Evolutionary conservation across 176 grass and related monocot genomes (phyloP).

Genomic region (Cocos nucifera): DNA sequence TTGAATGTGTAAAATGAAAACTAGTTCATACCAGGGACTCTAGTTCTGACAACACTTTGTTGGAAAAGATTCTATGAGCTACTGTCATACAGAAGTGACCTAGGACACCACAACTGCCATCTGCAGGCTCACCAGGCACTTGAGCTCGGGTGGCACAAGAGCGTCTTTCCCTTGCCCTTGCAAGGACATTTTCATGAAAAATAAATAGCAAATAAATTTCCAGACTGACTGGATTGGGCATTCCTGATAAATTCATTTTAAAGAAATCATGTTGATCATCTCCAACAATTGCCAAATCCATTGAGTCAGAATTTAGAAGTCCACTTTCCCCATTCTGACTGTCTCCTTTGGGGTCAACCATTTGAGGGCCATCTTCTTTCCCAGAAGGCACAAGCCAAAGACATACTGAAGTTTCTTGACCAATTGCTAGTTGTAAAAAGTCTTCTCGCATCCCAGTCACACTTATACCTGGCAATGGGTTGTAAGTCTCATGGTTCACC

Average conservation of each 20-base stretch:
- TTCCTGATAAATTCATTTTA: constrained; percentile 21
- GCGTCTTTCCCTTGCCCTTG: constrained; percentile 43
- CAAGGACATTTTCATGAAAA: constrained; percentile 61
- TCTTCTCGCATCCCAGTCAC: constrained; percentile 88
- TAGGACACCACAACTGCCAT: constrained; percentile 30
- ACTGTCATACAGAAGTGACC: constrained; percentile 72
- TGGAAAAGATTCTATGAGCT: constrained; percentile 82
- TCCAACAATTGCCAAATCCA: constrained; percentile 13
- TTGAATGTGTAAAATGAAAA: constrained; percentile 6
- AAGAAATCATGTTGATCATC: constrained; percentile 34
- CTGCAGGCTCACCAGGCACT: constrained; percentile 24
- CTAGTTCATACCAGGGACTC: constrained; percentile 56
- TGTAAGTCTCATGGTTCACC: constrained; percentile 68
- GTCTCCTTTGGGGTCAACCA: constrained; percentile 19
- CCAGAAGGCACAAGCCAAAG: constrained; percentile 51
- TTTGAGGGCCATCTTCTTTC: constrained; percentile 27
- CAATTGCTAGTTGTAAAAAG: constrained; percentile 85
- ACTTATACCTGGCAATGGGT: constrained; percentile 53
- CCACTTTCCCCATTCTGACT: constrained; percentile 23
- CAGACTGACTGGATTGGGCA: constrained; percentile 52
- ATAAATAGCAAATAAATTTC: constrained; percentile 73
- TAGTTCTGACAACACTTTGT: constrained; percentile 64
- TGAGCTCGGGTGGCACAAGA: constrained; percentile 16
- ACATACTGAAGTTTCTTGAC: constrained; percentile 69
- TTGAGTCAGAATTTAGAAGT: constrained; percentile 29